Evolutionary conservation across 352 stramenopile genomes (phyloP).

Genomic region (Phytophthora tentaculata): DNA sequence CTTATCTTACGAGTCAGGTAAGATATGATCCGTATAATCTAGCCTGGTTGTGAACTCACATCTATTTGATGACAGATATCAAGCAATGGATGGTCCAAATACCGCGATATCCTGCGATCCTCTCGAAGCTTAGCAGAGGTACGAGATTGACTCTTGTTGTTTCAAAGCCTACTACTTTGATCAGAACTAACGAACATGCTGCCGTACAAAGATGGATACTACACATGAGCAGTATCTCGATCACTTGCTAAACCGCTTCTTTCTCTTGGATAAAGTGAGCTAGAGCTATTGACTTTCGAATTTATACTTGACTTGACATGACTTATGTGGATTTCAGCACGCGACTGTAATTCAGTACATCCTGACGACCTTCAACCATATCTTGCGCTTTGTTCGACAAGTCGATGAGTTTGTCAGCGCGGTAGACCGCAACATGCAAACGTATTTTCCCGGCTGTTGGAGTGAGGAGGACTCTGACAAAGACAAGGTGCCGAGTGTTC

Average conservation of each 20-base stretch:
- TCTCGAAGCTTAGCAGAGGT: conserved; percentile 42
- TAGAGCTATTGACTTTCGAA: not conserved
- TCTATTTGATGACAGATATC: conserved; percentile 29
- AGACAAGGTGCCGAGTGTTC: conserved; percentile 3
- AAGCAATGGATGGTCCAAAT: conserved; percentile 33
- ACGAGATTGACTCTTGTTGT: not conserved
- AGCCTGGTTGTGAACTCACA: conserved; percentile 2
- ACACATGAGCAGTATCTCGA: conserved; percentile 71
- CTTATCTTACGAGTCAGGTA: conserved; percentile 77
- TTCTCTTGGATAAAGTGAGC: conserved; percentile 73
- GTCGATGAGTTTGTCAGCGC: conserved; percentile 59
- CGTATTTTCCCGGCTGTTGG: conserved; percentile 38
- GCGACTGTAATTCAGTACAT: conserved; percentile 73
- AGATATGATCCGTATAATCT: conserved; percentile 11
- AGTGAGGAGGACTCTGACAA: conserved; percentile 4
- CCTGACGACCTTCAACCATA: conserved; percentile 74
- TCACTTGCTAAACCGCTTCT: conserved; percentile 68
- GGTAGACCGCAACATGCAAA: conserved; percentile 51
- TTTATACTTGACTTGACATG: not conserved
- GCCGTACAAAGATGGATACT: conserved; percentile 54
- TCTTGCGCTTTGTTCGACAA: conserved; percentile 65
- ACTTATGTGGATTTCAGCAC: conserved; percentile 39
- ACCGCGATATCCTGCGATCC: conserved; percentile 18
- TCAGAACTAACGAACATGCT: not conserved
- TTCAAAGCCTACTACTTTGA: not conserved